Conservation (phyloP, 495 filamentous ascomycete genomes). For the Aspergillus panamensis region DNA sequence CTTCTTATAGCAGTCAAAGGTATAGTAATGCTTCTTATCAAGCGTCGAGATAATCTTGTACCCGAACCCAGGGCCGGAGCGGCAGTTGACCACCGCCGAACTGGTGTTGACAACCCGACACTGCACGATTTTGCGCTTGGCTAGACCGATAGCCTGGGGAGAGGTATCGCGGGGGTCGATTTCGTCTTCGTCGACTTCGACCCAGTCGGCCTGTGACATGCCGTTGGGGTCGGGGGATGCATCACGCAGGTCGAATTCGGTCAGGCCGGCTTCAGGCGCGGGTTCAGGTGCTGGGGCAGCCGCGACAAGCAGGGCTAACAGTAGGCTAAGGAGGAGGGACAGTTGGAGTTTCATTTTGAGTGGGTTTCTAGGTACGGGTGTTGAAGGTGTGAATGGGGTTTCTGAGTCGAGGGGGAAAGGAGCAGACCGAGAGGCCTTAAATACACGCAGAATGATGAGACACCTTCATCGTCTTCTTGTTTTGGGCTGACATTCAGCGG, state of each 20-base stretch:
- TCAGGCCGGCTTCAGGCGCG: not conserved
- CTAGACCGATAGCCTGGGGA: not conserved
- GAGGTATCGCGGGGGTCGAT: not conserved
- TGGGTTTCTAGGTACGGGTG: too few species aligned
- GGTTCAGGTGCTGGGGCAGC: not conserved
- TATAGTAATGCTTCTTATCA: not conserved
- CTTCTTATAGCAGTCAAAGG: not conserved
- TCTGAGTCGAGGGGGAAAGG: not conserved
- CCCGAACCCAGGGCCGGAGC: not conserved
- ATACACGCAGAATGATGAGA: not conserved
- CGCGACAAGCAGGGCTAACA: not conserved
- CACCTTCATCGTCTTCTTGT: not conserved
- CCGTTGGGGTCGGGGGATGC: not conserved
- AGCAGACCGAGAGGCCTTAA: not conserved
- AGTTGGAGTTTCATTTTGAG: not conserved
- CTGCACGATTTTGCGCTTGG: not conserved
- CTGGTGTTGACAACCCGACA: not conserved
- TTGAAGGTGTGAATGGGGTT: not conserved
- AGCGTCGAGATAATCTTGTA: not conserved
- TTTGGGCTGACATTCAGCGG: not conserved
- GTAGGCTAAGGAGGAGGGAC: not conserved
- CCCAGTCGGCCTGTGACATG: not conserved
- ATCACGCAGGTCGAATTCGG: not conserved
- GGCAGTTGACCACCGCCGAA: not conserved
- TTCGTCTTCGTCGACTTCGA: not conserved